phyloP scores from a whole-genome alignment of 148 eudicot genomes.

The Drosera capensis region DNA sequence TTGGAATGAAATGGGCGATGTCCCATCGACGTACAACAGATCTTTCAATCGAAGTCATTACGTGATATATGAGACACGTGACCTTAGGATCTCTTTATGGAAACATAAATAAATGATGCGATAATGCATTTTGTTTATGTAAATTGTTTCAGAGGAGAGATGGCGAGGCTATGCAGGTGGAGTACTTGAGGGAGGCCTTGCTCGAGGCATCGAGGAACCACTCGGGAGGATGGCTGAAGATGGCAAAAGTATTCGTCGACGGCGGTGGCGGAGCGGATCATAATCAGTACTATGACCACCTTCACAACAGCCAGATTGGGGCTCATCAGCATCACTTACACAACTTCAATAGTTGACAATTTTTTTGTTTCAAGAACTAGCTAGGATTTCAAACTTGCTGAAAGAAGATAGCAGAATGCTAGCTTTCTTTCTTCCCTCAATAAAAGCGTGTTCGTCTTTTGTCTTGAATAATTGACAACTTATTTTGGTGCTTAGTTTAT shows the following conservation, averaged over 20 bases:
- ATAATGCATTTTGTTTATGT: too few species aligned
- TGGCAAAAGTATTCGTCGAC: slow-evolving; percentile 20
- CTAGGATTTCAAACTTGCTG: background rate
- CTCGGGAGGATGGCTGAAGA: slow-evolving; percentile 29
- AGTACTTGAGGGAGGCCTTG: slow-evolving; percentile 65
- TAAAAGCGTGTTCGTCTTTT: background rate
- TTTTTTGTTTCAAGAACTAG: background rate
- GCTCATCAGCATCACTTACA: slow-evolving; percentile 27
- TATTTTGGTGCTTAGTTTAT: too few species aligned
- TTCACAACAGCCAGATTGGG: slow-evolving; percentile 21
- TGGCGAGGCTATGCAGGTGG: slow-evolving; percentile 59
- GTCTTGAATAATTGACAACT: background rate
- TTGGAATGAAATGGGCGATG: too few species aligned
- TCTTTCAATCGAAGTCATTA: too few species aligned
- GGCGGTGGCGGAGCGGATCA: slow-evolving; percentile 12
- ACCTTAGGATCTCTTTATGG: too few species aligned
- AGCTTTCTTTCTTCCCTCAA: background rate
- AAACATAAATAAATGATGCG: too few species aligned
- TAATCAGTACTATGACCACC: slow-evolving; percentile 10
- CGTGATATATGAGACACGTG: too few species aligned
- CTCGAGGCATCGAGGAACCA: slow-evolving; percentile 60
- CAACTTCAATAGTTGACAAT: slow-evolving; percentile 13
- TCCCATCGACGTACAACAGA: too few species aligned
- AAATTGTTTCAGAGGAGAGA: slow-evolving; percentile 46
- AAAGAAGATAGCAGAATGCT: background rate